Percentiles rank a stretch among this genome's conserved stretches.
Evolutionary conservation across 2,329 filamentous ascomycete species (phyloP).

Genomic region (Tolypocladium guangdongense): DNA sequence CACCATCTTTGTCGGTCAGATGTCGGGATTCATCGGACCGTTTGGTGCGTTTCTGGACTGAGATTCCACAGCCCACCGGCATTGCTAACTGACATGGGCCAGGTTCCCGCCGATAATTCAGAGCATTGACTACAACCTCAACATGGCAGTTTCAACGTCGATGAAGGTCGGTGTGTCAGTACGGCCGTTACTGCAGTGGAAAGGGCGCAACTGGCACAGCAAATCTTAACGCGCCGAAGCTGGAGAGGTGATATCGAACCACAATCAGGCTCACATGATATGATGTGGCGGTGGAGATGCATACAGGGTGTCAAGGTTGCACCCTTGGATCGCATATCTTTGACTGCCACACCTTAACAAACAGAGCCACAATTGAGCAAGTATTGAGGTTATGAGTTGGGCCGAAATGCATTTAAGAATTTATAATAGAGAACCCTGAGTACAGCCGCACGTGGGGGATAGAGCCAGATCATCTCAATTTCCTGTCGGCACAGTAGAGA

Average conservation of each 20-base stretch:
- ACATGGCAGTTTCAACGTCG: neutral
- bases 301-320: neutral
- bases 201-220: neutral
- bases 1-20: slow-evolving; percentile 43
- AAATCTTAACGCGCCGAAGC: too few relatives aligned
- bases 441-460: neutral
- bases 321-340: neutral
- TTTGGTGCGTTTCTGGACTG: slow-evolving; percentile 9
- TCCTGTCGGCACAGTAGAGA: neutral
- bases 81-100: neutral
- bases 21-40: slow-evolving; percentile 38
- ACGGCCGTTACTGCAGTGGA: slow-evolving; percentile 2
- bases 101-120: slow-evolving; percentile 6
- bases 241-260: too few relatives aligned
- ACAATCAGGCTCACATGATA: neutral
- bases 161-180: slow-evolving; percentile 3
- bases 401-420: neutral
- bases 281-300: too few relatives aligned
- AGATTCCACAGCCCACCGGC: neutral
- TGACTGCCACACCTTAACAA: neutral
- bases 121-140: neutral
- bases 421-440: neutral
- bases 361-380: neutral
- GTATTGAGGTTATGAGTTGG: neutral
- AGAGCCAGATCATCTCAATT: too few relatives aligned